phyloP scores from a whole-genome alignment of 805 yeast species.

The Debaryomyces castellii region DNA sequence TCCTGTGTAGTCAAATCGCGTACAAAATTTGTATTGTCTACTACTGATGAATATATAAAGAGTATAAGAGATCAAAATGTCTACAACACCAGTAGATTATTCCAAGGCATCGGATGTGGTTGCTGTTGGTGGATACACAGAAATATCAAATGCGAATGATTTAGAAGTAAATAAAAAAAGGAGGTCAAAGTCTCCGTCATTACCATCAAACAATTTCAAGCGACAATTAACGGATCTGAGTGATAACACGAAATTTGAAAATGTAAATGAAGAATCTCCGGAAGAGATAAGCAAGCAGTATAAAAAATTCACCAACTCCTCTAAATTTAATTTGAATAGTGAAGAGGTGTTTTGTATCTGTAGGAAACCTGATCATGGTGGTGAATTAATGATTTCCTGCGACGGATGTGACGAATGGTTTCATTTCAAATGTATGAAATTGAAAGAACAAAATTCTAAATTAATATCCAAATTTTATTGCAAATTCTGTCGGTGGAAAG shows the following conservation, averaged over 20 bases:
- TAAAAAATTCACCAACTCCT: slow-evolving; percentile 32
- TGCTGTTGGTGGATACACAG: neutral
- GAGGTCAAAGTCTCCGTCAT: slow-evolving; percentile 6
- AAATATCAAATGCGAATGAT: neutral
- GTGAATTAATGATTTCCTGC: slow-evolving; percentile 85
- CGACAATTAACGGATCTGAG: neutral
- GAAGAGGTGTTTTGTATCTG: slow-evolving; percentile 78
- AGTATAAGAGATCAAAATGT: too few relatives aligned
- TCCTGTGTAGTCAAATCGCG: neutral
- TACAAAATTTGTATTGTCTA: too few relatives aligned
- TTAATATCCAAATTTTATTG: slow-evolving; percentile 70
- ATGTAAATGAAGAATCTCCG: slow-evolving; percentile 17
- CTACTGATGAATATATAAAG: too few relatives aligned
- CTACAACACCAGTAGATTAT: neutral
- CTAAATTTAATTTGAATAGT: slow-evolving; percentile 47
- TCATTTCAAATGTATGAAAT: slow-evolving; percentile 75
- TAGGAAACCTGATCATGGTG: slow-evolving; percentile 72
- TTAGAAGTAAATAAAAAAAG: slow-evolving; percentile 2
- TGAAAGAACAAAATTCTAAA: slow-evolving; percentile 49
- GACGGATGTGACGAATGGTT: slow-evolving; percentile 96
- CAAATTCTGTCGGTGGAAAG: slow-evolving; percentile 64
- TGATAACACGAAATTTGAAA: slow-evolving; percentile 5
- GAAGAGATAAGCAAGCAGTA: slow-evolving; percentile 38
- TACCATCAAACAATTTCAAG: neutral
- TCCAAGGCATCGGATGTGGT: neutral